Evolutionary conservation across 208 protist species (phyloP).

Genomic region (Herpetomonas muscarum): DNA sequence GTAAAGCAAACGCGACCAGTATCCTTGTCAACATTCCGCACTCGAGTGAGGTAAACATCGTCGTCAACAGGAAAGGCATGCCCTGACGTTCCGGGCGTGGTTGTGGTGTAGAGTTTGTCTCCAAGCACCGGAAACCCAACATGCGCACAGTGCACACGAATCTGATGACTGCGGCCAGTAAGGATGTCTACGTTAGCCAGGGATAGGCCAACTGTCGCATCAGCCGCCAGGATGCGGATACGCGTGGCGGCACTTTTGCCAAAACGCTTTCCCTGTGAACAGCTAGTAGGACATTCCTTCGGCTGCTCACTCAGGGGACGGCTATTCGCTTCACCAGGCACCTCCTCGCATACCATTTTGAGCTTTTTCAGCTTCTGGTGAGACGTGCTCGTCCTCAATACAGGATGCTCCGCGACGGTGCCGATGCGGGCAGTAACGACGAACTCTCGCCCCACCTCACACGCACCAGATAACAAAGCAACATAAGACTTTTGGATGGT

Average conservation of each 20-base stretch:
- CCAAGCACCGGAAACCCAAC: conserved; percentile 65
- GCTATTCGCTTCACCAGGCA: not conserved
- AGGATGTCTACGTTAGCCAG: conserved; percentile 63
- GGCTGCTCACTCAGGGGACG: too few species aligned
- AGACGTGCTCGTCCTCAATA: not conserved
- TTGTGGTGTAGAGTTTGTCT: conserved; percentile 75
- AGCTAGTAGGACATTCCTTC: too few species aligned
- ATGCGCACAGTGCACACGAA: conserved; percentile 68
- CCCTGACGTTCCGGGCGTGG: conserved; percentile 27
- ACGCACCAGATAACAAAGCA: conserved; percentile 42
- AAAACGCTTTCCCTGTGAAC: conserved; percentile 5
- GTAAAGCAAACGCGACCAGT: not conserved
- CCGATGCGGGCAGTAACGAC: conserved; percentile 60
- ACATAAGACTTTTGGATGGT: conserved; percentile 56
- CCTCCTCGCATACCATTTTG: conserved; percentile 68
- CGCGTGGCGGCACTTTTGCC: conserved; percentile 48
- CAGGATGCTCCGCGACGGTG: conserved; percentile 25
- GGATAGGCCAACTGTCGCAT: conserved; percentile 28
- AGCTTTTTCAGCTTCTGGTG: conserved; percentile 67
- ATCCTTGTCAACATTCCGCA: conserved; percentile 12
- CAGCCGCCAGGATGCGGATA: conserved; percentile 39
- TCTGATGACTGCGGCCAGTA: conserved; percentile 75
- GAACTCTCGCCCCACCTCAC: conserved; percentile 21
- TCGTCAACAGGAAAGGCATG: conserved; percentile 42
- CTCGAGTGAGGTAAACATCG: conserved; percentile 61